These are phyloP conservation scores for Cyberlindnera mrakii DNA, from an alignment of 805 yeast genomes.

Conservation along the genomic window DNA sequence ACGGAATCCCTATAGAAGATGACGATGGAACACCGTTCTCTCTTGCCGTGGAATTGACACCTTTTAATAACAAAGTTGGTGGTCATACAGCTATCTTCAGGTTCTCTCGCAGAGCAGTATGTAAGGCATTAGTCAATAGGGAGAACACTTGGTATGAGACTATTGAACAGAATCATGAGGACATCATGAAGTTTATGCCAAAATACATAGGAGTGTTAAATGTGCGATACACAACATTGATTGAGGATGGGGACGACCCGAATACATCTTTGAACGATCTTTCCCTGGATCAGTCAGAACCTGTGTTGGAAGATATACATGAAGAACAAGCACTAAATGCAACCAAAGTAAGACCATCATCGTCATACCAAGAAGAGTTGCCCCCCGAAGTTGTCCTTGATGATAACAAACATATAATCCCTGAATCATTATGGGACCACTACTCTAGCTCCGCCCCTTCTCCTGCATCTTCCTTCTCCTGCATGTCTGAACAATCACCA, in stretches of 20 bases:
- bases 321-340: constrained; percentile 2
- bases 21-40: constrained; percentile 41
- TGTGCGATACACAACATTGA: constrained; percentile 57
- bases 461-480: constrained; percentile 34
- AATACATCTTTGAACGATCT: constrained; percentile 14
- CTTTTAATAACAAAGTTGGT: constrained; percentile 92
- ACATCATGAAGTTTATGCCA: constrained; percentile 82
- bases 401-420: constrained; percentile 89
- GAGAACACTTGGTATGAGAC: constrained; percentile 92
- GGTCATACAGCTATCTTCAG: constrained; percentile 97
- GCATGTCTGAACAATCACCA: constrained; percentile 27
- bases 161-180: constrained; percentile 72
- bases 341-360: constrained; percentile 12
- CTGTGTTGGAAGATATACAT: constrained; percentile 10
- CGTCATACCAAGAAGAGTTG: constrained; percentile 23
- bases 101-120: constrained; percentile 86
- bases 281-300: constrained; percentile 7
- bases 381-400: constrained; percentile 84
- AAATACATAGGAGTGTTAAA: constrained; percentile 89
- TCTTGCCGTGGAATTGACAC: constrained; percentile 81
- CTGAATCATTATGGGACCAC: constrained; percentile 67
- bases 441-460: constrained; percentile 42
- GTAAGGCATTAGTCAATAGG: constrained; percentile 85
- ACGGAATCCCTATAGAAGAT: constrained; percentile 7
- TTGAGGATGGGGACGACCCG: constrained; percentile 18